phyloP scores from a whole-genome alignment of 768 basidiomycete genomes.

The Chlorophyllum brunneum region DNA sequence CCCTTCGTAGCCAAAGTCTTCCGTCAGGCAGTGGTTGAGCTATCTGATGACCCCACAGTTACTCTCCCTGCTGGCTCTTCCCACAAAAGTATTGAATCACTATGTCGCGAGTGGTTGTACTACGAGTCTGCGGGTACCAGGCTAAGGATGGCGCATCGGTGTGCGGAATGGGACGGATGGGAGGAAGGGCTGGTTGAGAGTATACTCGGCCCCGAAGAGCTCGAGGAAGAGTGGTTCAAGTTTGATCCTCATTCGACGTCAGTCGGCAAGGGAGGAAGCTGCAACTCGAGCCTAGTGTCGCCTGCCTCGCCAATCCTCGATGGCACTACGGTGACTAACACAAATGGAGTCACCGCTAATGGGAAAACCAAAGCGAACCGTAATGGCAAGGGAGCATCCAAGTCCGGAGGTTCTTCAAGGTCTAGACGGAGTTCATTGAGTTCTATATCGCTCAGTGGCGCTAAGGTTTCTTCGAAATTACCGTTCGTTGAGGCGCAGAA shows the following conservation, averaged over 20 bases:
- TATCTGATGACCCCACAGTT: constrained; percentile 31
- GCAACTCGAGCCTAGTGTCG: constrained; percentile 19
- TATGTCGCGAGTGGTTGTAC: constrained; percentile 70
- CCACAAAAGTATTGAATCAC: constrained; percentile 25
- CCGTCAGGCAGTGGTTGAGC: constrained; percentile 54
- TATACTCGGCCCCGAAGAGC: constrained; percentile 69
- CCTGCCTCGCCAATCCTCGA: constrained; percentile 15
- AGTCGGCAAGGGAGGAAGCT: constrained; percentile 11
- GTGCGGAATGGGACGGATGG: constrained; percentile 89
- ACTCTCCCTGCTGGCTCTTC: constrained; percentile 16
- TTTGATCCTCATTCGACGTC: constrained; percentile 1
- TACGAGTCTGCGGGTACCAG: constrained; percentile 64
- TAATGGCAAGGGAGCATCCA: neutral
- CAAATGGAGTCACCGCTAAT: neutral
- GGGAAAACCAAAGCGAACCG: neutral
- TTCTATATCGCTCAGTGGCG: constrained; percentile 10
- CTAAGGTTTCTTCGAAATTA: constrained; percentile 38
- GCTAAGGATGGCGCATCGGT: constrained; percentile 74
- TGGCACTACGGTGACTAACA: neutral
- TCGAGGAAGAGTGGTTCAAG: constrained; percentile 70
- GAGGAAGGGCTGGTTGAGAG: constrained; percentile 78
- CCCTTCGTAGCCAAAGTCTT: constrained; percentile 72
- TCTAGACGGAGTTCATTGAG: constrained; percentile 9
- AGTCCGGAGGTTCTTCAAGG: neutral
- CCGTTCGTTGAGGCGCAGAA: constrained; percentile 59